A percentile compares a stretch with the other conserved stretches of the same genome.
These are phyloP conservation scores for Sporothrix inflata DNA, from an alignment of 2,329 filamentous ascomycete genomes.

Conservation along the genomic window DNA sequence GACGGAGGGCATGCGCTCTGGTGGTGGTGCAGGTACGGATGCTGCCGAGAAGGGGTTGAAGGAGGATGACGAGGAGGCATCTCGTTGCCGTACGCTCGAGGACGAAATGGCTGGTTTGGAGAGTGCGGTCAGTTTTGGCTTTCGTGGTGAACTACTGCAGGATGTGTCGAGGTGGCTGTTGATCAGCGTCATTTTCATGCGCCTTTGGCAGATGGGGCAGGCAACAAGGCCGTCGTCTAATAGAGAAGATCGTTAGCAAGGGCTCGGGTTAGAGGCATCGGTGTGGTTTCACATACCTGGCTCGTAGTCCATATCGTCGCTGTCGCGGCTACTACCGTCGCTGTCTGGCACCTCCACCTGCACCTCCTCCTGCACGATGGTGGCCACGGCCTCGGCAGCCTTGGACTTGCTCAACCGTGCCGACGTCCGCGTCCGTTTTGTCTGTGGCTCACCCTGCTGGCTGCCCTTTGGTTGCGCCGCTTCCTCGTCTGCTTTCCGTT, in stretches of 20 bases:
- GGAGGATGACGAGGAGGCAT: background rate
- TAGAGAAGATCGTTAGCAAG: constrained; percentile 1
- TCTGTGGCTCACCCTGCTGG: constrained; percentile 40
- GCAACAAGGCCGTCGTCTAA: constrained; percentile 74
- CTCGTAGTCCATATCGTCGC: constrained; percentile 36
- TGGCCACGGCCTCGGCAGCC: constrained; percentile 44
- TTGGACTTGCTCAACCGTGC: constrained; percentile 52
- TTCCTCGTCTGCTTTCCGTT: constrained; percentile 53
- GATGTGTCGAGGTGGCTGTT: constrained; percentile 79
- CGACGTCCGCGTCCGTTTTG: constrained; percentile 59
- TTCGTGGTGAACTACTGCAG: constrained; percentile 44
- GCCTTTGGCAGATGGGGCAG: constrained; percentile 78
- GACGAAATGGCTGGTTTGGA: background rate
- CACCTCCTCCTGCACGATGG: constrained; percentile 41
- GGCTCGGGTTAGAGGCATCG: background rate
- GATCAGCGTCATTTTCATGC: constrained; percentile 80
- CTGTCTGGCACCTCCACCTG: constrained; percentile 31
- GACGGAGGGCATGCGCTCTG: constrained; percentile 74
- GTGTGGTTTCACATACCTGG: constrained; percentile 36
- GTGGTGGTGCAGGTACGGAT: constrained; percentile 35
- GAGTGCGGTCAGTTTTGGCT: background rate
- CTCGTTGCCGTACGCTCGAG: background rate
- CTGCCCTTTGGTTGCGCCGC: constrained; percentile 38
- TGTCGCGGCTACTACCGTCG: constrained; percentile 40
- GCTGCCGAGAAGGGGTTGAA: constrained; percentile 23